Evolutionary conservation across 495 filamentous ascomycete genomes (phyloP).

Genomic region (Penicillium malachiteum): DNA sequence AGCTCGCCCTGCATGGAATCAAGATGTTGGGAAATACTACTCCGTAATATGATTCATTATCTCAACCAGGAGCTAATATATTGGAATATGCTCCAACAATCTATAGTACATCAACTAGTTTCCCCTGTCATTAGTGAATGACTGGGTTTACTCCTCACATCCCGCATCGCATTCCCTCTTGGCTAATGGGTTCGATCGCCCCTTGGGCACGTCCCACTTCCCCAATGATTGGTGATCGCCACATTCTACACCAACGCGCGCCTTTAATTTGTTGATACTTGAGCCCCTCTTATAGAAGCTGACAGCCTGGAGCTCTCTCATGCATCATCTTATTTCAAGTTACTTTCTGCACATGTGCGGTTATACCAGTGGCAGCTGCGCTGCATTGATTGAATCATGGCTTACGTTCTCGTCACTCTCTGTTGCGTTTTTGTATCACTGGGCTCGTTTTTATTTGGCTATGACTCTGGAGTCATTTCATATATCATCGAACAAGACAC

Average conservation of each 20-base stretch:
- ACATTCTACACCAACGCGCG: slow-evolving; percentile 16
- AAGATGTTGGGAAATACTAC: background rate
- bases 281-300: background rate
- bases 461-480: slow-evolving; percentile 52
- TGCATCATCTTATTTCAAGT: too few species aligned
- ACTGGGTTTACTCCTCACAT: slow-evolving; percentile 17
- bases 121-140: background rate
- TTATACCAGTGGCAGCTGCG: slow-evolving; percentile 10
- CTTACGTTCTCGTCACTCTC: slow-evolving; percentile 36
- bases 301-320: too few species aligned
- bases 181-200: slow-evolving; percentile 12
- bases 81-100: background rate
- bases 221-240: slow-evolving; percentile 11
- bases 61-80: too few species aligned
- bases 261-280: slow-evolving; percentile 1
- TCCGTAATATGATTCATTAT: too few species aligned
- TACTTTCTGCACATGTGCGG: too few species aligned
- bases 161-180: slow-evolving; percentile 17
- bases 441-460: slow-evolving; percentile 59
- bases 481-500: slow-evolving; percentile 46
- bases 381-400: slow-evolving; percentile 11
- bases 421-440: slow-evolving; percentile 57
- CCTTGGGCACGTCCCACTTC: slow-evolving; percentile 25
- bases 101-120: background rate
- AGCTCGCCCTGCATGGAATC: slow-evolving; percentile 15